phyloP scores from a whole-genome alignment of 1,284 basidiomycete species.

The Leccinum subrobustum region DNA sequence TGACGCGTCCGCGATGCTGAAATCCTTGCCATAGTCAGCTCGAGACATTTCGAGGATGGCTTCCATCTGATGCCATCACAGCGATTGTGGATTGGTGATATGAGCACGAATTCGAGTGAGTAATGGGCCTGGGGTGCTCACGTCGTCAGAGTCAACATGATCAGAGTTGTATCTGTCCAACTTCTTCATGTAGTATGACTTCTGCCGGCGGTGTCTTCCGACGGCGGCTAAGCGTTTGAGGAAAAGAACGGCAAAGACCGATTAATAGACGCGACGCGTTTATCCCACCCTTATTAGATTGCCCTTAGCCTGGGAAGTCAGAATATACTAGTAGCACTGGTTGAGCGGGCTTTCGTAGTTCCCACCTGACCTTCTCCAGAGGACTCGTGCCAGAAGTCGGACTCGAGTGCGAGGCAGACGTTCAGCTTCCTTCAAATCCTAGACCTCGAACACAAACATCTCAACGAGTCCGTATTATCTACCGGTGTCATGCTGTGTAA shows the following conservation, averaged over 20 bases:
- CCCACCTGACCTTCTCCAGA: not conserved
- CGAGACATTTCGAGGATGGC: slow-evolving; percentile 32
- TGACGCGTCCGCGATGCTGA: slow-evolving; percentile 1
- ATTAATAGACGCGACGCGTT: slow-evolving; percentile 22
- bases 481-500: not conserved
- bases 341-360: not conserved
- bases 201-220: not conserved
- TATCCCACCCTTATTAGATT: not conserved
- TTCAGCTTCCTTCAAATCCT: not conserved
- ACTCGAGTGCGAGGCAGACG: not conserved
- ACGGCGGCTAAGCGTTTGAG: not conserved
- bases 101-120: not conserved
- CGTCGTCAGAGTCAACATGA: slow-evolving; percentile 27
- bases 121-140: slow-evolving; percentile 12
- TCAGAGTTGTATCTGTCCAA: slow-evolving; percentile 21
- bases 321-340: not conserved
- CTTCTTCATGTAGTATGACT: slow-evolving; percentile 8
- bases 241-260: not conserved
- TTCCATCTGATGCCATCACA: slow-evolving; percentile 20
- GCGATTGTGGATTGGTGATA: not conserved
- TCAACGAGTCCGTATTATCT: not conserved
- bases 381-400: not conserved
- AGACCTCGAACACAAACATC: not conserved
- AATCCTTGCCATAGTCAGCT: slow-evolving; percentile 6
- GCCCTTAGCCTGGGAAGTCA: not conserved